These are phyloP conservation scores for Exophiala mesophila DNA, from an alignment of 2,329 filamentous ascomycete species.

Conservation along the genomic window DNA sequence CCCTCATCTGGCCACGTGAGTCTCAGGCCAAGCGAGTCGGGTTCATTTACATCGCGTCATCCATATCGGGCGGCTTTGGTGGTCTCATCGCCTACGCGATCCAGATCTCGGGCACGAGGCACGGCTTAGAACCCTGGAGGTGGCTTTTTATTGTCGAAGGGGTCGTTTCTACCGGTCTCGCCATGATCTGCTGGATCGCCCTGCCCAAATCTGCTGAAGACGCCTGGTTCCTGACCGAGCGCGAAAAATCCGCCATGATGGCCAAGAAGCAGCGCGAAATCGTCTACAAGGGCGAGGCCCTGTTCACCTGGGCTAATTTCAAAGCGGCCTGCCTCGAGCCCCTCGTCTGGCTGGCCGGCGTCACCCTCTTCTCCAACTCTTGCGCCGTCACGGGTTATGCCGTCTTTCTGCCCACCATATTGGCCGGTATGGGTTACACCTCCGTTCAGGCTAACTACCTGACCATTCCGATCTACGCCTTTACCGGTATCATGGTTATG, in stretches of 20 bases:
- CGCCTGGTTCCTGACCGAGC: slow-evolving; percentile 2
- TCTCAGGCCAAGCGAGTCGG: neutral
- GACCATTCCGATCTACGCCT: slow-evolving; percentile 34
- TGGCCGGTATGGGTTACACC: slow-evolving; percentile 39
- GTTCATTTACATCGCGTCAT: neutral
- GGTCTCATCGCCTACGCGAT: slow-evolving; percentile 54
- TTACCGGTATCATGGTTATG: slow-evolving; percentile 13
- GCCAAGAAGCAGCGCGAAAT: slow-evolving; percentile 27
- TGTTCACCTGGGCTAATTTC: slow-evolving; percentile 5
- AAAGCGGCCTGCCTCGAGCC: slow-evolving; percentile 19
- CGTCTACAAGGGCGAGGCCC: slow-evolving; percentile 28
- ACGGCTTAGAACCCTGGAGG: slow-evolving; percentile 29
- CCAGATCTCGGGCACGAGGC: slow-evolving; percentile 23
- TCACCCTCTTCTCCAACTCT: slow-evolving; percentile 32
- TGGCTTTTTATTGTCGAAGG: slow-evolving; percentile 22
- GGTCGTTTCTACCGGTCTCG: slow-evolving; percentile 32
- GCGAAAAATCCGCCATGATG: neutral
- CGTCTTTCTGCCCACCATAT: slow-evolving; percentile 31
- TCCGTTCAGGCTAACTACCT: slow-evolving; percentile 31
- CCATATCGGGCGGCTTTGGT: slow-evolving; percentile 53
- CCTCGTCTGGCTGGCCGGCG: slow-evolving; percentile 5
- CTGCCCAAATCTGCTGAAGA: slow-evolving; percentile 1
- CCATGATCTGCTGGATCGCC: neutral
- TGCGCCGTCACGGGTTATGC: neutral
- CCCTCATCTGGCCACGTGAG: neutral